Evolutionary conservation across 257 asterid species (phyloP).

Genomic region (Solanum clarkiae): DNA sequence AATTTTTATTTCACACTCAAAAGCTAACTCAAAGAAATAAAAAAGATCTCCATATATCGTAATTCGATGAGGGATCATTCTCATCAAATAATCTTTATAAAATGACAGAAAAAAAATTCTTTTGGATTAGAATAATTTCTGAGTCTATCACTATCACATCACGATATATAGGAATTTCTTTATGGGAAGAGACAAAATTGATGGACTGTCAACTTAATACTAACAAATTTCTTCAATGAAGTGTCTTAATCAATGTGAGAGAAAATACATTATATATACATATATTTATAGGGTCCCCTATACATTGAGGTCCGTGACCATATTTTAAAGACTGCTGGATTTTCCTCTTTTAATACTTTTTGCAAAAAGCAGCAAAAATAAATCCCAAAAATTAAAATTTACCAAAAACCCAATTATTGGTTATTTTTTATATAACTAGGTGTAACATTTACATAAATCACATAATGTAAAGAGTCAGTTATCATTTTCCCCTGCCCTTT

Average conservation of each 20-base stretch:
- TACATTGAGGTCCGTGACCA: neutral
- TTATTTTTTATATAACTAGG: neutral
- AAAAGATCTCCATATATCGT: no score
- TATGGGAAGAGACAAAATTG: neutral
- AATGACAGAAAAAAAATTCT: neutral
- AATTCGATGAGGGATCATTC: neutral
- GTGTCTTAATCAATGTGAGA: slow-evolving; percentile 9
- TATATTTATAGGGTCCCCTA: neutral
- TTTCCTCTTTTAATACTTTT: neutral
- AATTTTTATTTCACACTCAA: neutral
- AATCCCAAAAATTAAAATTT: neutral
- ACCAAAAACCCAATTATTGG: neutral
- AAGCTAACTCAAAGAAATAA: neutral
- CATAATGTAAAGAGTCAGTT: no score
- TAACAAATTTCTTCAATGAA: slow-evolving; percentile 1
- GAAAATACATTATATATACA: neutral
- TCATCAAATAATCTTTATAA: neutral
- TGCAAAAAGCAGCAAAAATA: neutral
- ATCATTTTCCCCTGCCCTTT: no score
- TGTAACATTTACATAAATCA: no score
- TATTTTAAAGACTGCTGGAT: neutral
- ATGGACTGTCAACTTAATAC: slow-evolving; percentile 11
- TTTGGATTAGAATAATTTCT: neutral
- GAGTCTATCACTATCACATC: neutral
- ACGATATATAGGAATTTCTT: neutral